Percentiles rank a stretch among this genome's conserved stretches.
Conservation (phyloP, 2,329 filamentous ascomycete species). For the Aspergillus pseudoviridinutans region DNA sequence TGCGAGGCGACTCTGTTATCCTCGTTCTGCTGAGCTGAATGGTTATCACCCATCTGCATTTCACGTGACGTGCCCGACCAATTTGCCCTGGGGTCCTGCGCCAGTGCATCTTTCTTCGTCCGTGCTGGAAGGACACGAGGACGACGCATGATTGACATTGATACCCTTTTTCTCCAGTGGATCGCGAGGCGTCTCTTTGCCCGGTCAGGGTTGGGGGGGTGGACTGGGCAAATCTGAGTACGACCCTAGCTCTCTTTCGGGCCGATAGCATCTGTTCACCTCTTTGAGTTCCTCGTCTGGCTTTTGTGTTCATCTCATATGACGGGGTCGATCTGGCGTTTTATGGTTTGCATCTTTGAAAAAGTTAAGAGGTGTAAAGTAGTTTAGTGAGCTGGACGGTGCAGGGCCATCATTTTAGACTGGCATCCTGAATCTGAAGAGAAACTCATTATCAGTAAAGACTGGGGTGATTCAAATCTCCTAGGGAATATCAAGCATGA, state of each 20-base stretch:
- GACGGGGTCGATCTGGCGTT: conserved; percentile 18
- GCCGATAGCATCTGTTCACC: conserved; percentile 4
- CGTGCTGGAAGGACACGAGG: conserved; percentile 8
- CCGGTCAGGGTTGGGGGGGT: neutral
- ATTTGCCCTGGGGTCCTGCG: neutral
- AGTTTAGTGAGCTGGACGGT: conserved; percentile 4
- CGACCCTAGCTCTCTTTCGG: conserved; percentile 6
- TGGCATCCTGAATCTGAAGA: neutral
- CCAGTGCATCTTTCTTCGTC: neutral
- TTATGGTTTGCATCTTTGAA: conserved; percentile 10
- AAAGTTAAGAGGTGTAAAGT: conserved; percentile 7
- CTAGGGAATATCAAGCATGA: neutral
- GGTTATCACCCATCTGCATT: conserved; percentile 5
- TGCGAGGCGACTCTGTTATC: conserved; percentile 84
- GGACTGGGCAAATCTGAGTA: neutral
- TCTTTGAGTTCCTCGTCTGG: conserved; percentile 1
- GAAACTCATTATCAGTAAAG: neutral
- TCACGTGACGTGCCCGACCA: conserved; percentile 2
- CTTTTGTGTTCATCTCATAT: conserved; percentile 3
- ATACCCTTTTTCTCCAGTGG: conserved; percentile 21
- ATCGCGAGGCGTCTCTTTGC: neutral
- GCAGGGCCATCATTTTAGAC: neutral
- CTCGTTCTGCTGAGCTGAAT: conserved; percentile 74
- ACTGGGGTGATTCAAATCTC: neutral
- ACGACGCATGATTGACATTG: conserved; percentile 22